Evolutionary conservation across 1,284 basidiomycete species (phyloP), one percentile per base, ranked within the genome.

Genomic region (Ceratobasidium sp.): DNA sequence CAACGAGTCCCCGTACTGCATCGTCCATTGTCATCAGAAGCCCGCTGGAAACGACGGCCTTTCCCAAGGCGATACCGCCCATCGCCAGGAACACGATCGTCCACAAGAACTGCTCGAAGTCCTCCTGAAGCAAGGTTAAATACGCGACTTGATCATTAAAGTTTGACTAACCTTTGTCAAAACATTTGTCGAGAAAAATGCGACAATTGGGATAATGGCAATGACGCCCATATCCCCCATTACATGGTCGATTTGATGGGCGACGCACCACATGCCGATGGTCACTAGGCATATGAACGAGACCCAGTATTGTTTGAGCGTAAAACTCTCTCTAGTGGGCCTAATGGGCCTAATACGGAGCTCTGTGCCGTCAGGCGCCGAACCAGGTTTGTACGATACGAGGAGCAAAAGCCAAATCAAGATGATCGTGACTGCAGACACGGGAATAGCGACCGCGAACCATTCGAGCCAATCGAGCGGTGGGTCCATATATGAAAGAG

Each of bases 211-310:
- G 44, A 99, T 86, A 76, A 99, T 91, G 0, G 97, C 97, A 77
- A 99, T 96, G 78, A 98, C 87, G 28, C 97, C 96, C 96, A 99
- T 99, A 81, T 99, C 96, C 13, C 98, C 98, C 0, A 99, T 85
- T 54, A 85, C 84, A 23, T 84, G 82, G 80, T 98, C 90, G 73
- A 99, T 88, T 78, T 86, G 84, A 79, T 94, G 92, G 78, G 94
- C 96, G 41, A 95, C 81, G 80, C 95, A 98, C 96, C 97, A 98
- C 61, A 99, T 82, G 9, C 80, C 87, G 76, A 99, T 99, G 0
- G 97, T 99, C 50, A 87, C 81, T n/a, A 95, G 76, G 73, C 93
- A 96, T 26, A 99, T 90, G 69, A 90, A 85, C 0, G 90, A 85
- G 21, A 99, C 97, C 87, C 92, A 99, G 81, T 91, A 98, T 81